These are phyloP conservation scores for Tetrahymena thermophila DNA, from an alignment of 73 alveolate genomes.

Conservation along the genomic window DNA sequence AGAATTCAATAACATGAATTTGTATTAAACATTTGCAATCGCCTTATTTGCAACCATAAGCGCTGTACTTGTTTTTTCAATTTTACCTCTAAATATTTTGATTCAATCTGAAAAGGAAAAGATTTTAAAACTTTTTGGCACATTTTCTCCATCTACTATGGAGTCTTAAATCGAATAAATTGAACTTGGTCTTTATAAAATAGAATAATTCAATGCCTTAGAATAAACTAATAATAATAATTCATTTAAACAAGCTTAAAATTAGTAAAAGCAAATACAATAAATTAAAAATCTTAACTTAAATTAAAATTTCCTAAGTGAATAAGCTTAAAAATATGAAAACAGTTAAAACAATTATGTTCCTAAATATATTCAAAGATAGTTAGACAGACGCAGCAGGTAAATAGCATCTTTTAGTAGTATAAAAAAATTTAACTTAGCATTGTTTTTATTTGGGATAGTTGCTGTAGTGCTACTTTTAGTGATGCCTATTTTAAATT, in stretches of 20 bases:
- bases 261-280: neutral
- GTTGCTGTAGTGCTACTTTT: neutral
- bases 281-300: no score
- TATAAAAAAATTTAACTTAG: no score
- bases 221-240: neutral
- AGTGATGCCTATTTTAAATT: neutral
- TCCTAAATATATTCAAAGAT: neutral
- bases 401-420: neutral
- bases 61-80: neutral
- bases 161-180: neutral
- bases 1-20: neutral
- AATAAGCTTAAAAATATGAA: neutral
- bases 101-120: neutral
- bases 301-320: neutral
- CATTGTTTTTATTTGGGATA: neutral
- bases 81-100: neutral
- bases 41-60: neutral
- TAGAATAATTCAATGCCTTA: neutral
- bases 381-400: neutral
- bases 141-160: neutral
- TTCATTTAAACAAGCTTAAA: neutral
- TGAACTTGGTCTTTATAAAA: neutral
- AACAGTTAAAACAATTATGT: neutral
- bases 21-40: neutral
- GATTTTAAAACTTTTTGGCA: neutral